These are phyloP conservation scores for Leptosphaerulina australis DNA, from an alignment of 2,329 filamentous ascomycete genomes.

Conservation along the genomic window DNA sequence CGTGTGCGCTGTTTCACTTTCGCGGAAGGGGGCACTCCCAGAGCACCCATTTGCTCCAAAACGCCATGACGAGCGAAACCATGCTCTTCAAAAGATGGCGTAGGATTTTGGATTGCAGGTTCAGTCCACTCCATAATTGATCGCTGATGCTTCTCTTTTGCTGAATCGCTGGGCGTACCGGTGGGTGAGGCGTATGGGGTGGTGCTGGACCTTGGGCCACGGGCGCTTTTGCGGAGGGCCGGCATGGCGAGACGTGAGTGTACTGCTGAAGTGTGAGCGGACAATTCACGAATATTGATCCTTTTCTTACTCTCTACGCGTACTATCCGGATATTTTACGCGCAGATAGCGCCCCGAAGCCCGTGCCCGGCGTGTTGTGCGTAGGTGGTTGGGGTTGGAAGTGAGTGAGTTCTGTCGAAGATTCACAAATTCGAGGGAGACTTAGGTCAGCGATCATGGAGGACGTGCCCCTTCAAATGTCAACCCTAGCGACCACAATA, in stretches of 20 bases:
- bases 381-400: slow-evolving; percentile 33
- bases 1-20: slow-evolving; percentile 64
- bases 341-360: slow-evolving; percentile 35
- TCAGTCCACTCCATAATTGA: slow-evolving; percentile 61
- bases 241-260: slow-evolving; percentile 42
- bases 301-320: slow-evolving; percentile 41
- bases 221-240: slow-evolving; percentile 47
- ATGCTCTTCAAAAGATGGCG: slow-evolving; percentile 77
- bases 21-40: slow-evolving; percentile 72
- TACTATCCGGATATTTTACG: slow-evolving; percentile 34
- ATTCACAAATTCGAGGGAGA: slow-evolving; percentile 32
- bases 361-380: slow-evolving; percentile 37
- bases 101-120: slow-evolving; percentile 59
- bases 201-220: slow-evolving; percentile 41
- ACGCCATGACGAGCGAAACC: slow-evolving; percentile 77
- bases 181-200: slow-evolving; percentile 44
- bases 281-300: slow-evolving; percentile 21
- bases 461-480: slow-evolving; percentile 21
- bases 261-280: slow-evolving; percentile 43
- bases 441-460: slow-evolving; percentile 22
- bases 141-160: slow-evolving; percentile 46
- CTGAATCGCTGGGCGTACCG: slow-evolving; percentile 37
- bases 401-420: slow-evolving; percentile 30
- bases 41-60: slow-evolving; percentile 80
- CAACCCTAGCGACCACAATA: slow-evolving; percentile 22